Evolutionary conservation across 139 green algal species (phyloP), one percentile per base, ranked within the genome.

Genomic region (Volvox reticuliferus): DNA sequence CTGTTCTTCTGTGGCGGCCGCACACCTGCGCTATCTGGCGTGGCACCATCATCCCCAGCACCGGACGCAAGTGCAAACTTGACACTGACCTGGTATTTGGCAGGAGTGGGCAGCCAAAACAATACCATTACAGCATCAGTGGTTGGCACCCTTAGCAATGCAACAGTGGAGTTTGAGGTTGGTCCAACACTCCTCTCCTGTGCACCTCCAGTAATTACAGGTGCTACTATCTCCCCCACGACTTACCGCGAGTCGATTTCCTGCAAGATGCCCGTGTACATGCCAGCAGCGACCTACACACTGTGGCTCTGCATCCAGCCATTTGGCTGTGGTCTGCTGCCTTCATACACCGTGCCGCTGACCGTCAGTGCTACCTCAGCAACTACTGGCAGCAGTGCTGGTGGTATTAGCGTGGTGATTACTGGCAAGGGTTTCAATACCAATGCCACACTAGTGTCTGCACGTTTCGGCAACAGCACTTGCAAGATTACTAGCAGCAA

Each of bases 271-370:
- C 83, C 91, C 0, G 1, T 26, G 44, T 86, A 77, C 68, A 28
- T 91, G 32, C 91, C 91, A 19, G 85, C 91, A 30, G 75, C 67
- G 17, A 76, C 30, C 67, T 90, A 88, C 77, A 77, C 76, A 24
- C 61, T 93, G 30, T 92, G 89, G 89, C 5, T 92, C n/a, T 91
- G 87, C 87, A 32, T 86, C 18, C 61, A 37, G 76, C 87, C 87
- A 17, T 86, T 69, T 21, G 87, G 87, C 61, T 91, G 87, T 61
- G 87, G 87, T 37, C 22, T 69, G 18, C 1, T 33, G 44, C 35
- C 55, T 19, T 22, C 24, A 18, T 84, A 83, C 82, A 67, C 77
- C 24, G 85, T 88, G 26, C 36, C 84, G 12, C 50, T 91, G 24
- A 85, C 62, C 20, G 50, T 93, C 22, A 86, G 68, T 35, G 28